Base-by-base conservation (phyloP, 2,329 filamentous ascomycete species). In the Botrytis galanthina region DNA sequence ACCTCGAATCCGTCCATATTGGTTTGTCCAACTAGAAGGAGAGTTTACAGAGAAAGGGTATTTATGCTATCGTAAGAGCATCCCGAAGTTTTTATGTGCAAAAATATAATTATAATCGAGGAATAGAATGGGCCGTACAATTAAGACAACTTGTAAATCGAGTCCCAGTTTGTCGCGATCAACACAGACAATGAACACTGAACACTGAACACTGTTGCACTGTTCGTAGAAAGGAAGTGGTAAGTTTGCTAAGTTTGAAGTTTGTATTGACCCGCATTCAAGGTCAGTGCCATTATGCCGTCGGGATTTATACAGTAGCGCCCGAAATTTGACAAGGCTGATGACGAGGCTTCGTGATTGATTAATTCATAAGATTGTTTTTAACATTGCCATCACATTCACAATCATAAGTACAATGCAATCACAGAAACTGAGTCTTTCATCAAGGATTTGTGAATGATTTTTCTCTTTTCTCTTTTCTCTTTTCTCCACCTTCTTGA, bases 1-100 rank as follows among this genome's bases (percentile, higher is more conserved):
- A 88, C 87, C 83, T 94, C 91, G 84, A 89, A 88, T 84, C 92
- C 82, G 72, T 85, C 83, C 83, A 85, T 85, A 51, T 39, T 54
- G 29, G 42, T 37, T 61, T 35, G 63, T 39, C 63, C 60, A 68
- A 71, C 20, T 3, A 37, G 66, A 68, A 44, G 39, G 48, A 29
- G 35, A 44, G 48, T 42, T 69, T 12, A 48, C 54, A 69, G 66
- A 71, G 71, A 48, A 70, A 70, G 29, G 73, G 46, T 54, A 67
- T 66, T 64, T 57, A 60, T 77, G 73, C 75, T 79, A 78, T 75
- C 76, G 78, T 68, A 76, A 73, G 76, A 75, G 77, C 79, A 80
- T 80, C 62, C 75, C 77, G 77, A 62, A 73, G 66, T 14, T 35
- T 32, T 26, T 60, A 61, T 72, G n/a, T 46, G 29, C 57, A 73